Conservation (phyloP, 768 basidiomycete genomes). For the Gautieria morchelliformis region DNA sequence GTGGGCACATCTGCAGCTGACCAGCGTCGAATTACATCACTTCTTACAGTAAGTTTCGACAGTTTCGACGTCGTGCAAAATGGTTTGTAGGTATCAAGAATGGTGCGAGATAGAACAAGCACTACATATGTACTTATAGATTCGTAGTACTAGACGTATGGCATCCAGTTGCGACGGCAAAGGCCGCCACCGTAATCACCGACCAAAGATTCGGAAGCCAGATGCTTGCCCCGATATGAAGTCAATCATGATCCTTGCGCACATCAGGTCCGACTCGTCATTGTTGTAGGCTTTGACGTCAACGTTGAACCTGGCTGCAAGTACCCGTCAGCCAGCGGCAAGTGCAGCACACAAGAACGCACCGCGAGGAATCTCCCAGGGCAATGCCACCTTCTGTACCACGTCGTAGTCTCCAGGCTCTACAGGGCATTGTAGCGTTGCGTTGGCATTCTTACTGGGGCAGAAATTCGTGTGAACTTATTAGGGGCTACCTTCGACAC, state of each 20-base stretch:
- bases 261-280: neutral
- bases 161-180: no score
- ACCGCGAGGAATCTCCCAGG: constrained; percentile 84
- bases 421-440: constrained; percentile 78
- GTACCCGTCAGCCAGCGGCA: constrained; percentile 20
- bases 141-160: no score
- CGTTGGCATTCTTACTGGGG: constrained; percentile 61
- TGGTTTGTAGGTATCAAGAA: no score
- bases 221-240: neutral
- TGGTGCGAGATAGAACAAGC: no score
- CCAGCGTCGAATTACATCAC: no score
- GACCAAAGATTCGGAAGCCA: neutral
- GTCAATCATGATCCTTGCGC: neutral
- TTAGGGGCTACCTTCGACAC: neutral
- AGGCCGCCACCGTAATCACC: neutral
- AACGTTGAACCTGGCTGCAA: constrained; percentile 75
- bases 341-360: neutral
- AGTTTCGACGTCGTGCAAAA: no score
- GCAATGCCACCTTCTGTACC: constrained; percentile 74
- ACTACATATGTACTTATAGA: no score
- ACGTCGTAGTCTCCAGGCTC: constrained; percentile 61
- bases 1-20: no score
- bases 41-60: no score
- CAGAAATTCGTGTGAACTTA: constrained; percentile 1
- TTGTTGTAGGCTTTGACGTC: constrained; percentile 1